Conservation (phyloP, 2,329 filamentous ascomycete species). For the Aspergillus sojae region DNA sequence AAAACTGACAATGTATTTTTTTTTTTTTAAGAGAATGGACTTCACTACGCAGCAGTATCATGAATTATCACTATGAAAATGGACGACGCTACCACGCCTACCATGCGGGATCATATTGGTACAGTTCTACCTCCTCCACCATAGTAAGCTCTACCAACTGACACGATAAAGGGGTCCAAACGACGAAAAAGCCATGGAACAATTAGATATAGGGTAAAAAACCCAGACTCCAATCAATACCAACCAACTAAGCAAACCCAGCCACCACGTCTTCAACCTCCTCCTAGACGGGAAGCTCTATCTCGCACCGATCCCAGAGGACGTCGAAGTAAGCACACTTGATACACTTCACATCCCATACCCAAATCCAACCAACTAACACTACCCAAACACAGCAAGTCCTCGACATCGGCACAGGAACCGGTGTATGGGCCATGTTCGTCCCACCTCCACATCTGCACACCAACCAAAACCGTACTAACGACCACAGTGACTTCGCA, state of each 20-base stretch:
- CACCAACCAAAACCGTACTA: neutral
- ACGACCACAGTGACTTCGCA: slow-evolving; percentile 29
- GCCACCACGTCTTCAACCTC: slow-evolving; percentile 45
- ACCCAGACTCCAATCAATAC: neutral
- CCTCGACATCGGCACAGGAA: slow-evolving; percentile 11
- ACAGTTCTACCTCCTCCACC: neutral
- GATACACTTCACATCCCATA: neutral
- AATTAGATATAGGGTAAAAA: slow-evolving; percentile 26
- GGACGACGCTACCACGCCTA: slow-evolving; percentile 38
- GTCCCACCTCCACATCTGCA: neutral
- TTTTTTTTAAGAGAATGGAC: neutral
- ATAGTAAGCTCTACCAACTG: neutral
- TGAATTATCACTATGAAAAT: slow-evolving; percentile 31
- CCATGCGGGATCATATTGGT: slow-evolving; percentile 29
- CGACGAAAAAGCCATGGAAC: slow-evolving; percentile 25
- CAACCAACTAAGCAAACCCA: slow-evolving; percentile 15
- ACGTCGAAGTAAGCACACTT: neutral
- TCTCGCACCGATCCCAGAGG: slow-evolving; percentile 26
- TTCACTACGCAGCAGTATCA: slow-evolving; percentile 18
- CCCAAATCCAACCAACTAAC: neutral
- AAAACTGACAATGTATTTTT: neutral
- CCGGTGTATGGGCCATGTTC: slow-evolving; percentile 26
- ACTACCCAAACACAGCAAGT: neutral
- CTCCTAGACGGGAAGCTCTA: slow-evolving; percentile 32
- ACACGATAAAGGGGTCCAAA: slow-evolving; percentile 19